phyloP scores from a whole-genome alignment of 768 basidiomycete genomes.

The Tricholomella constricta region DNA sequence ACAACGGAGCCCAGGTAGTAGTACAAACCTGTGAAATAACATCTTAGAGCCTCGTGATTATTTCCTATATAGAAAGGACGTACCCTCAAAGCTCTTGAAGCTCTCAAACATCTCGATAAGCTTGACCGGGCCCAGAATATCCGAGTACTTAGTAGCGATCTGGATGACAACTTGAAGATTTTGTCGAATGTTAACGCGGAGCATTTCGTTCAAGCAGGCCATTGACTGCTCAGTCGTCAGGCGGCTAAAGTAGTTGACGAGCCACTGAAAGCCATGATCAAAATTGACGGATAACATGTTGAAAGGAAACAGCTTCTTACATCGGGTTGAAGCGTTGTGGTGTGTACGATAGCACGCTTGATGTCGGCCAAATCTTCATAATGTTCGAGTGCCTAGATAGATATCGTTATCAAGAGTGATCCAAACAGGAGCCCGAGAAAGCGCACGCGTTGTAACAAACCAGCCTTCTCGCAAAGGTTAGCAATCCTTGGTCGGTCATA shows the following conservation, averaged over 20 bases:
- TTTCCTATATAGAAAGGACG: slow-evolving; percentile 6
- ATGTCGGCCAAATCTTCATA: slow-evolving; percentile 99
- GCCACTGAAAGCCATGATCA: slow-evolving; percentile 60
- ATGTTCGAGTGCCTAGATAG: slow-evolving; percentile 87
- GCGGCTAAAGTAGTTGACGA: slow-evolving; percentile 95
- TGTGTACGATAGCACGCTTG: slow-evolving; percentile 96
- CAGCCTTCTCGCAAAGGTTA: slow-evolving; percentile 98
- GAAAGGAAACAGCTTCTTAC: too few species aligned
- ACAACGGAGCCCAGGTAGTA: slow-evolving; percentile 98
- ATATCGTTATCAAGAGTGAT: not conserved
- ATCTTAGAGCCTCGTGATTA: not conserved
- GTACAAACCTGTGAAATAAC: slow-evolving; percentile 68
- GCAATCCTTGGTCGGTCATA: slow-evolving; percentile 97
- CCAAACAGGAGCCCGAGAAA: not conserved
- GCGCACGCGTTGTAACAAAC: slow-evolving; percentile 86
- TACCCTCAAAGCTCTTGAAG: slow-evolving; percentile 96
- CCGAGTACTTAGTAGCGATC: slow-evolving; percentile 98
- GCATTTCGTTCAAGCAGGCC: slow-evolving; percentile 96
- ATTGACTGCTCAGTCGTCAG: slow-evolving; percentile 97
- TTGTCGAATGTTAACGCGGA: slow-evolving; percentile 94
- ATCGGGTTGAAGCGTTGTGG: slow-evolving; percentile 79
- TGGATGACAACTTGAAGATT: slow-evolving; percentile 96
- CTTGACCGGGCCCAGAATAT: slow-evolving; percentile 95
- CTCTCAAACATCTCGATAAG: slow-evolving; percentile 98
- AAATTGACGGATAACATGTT: too few species aligned